Evolutionary conservation across 2,329 filamentous ascomycete species (phyloP), one percentile per base, ranked within the genome.

Genomic region (Pleurostoma richardsiae): DNA sequence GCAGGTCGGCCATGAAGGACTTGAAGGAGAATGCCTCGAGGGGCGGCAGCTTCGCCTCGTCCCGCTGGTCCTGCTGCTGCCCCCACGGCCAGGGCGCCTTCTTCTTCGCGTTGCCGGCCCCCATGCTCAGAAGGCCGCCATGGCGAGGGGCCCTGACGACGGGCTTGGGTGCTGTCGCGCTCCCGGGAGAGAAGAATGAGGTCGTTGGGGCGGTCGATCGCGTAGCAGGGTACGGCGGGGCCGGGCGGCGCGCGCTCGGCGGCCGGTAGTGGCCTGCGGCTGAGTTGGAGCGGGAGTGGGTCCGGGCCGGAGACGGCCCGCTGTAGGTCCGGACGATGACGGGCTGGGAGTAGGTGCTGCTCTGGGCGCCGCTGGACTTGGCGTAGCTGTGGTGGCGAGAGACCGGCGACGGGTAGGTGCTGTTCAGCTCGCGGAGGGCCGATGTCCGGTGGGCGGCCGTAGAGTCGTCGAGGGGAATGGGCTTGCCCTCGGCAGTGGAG

Each of bases 241-340:
- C 50, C 30, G 58, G 56, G 10, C 65, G 63, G 39, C 55, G 57
- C 44, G 55, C 49, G 50, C 58, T 61, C 6, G 56, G 51, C 0
- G 54, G 56, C 3, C 60, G 54, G 43, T 57, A 54, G 4, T 56
- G 54, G 11, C 51, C 46, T 3, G 59, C 58, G 39, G 44, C 40
- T 42, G 50, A 54, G 41, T 52, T 40, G 45, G 53, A 52, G 43
- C 56, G 54, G n/a, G 56, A 56, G 28, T 54, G 48, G 4, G 57
- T 46, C 36, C 64, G 61, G 1, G 69, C 65, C 26, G 64, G 60
- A 10, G 64, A 54, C 1, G 70, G 72, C 2, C 77, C 74, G 40
- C 77, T 80, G 58, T 85, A 84, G 42, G 80, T 84, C 48, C 80
- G 74, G 28, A 85, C 82, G 38, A 85, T 77, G 47, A 85, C 79